Percentiles rank a stretch among this genome's conserved stretches.
phyloP scores from a whole-genome alignment of 257 asterid genomes.

The Nicotiana tomentosiformis region DNA sequence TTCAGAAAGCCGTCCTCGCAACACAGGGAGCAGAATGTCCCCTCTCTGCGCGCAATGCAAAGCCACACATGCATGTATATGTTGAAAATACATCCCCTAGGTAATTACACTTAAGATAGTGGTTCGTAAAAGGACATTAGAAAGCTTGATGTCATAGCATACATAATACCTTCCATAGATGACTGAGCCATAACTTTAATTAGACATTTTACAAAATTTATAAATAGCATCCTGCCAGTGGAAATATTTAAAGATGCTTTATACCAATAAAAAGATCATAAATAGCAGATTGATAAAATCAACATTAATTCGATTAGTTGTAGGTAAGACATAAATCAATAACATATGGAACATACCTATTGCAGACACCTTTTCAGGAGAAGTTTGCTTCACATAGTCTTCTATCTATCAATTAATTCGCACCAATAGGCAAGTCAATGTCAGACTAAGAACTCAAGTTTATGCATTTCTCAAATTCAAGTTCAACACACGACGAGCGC shows the following conservation, averaged over 20 bases:
- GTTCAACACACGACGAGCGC: neutral
- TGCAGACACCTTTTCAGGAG: constrained; percentile 21
- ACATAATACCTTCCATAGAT: neutral
- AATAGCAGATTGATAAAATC: neutral
- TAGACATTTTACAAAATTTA: neutral
- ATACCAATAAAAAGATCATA: neutral
- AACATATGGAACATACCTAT: constrained; percentile 34
- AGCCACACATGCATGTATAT: too few species aligned
- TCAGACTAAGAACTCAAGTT: neutral
- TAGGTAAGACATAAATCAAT: neutral
- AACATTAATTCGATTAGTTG: neutral
- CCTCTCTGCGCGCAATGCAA: too few species aligned
- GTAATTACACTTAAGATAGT: too few species aligned
- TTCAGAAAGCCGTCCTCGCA: too few species aligned
- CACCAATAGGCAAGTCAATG: neutral
- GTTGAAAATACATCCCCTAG: too few species aligned
- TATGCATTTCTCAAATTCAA: neutral
- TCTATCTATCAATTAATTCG: constrained; percentile 26
- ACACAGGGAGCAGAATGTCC: too few species aligned
- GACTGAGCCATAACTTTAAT: neutral
- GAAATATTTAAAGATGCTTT: neutral
- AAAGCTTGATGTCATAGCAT: too few species aligned
- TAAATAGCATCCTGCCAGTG: neutral
- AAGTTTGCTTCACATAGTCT: constrained; percentile 56
- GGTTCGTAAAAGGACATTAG: too few species aligned